Base-by-base conservation (phyloP, 352 stramenopile genomes). In the Globisporangium echinulatum region DNA sequence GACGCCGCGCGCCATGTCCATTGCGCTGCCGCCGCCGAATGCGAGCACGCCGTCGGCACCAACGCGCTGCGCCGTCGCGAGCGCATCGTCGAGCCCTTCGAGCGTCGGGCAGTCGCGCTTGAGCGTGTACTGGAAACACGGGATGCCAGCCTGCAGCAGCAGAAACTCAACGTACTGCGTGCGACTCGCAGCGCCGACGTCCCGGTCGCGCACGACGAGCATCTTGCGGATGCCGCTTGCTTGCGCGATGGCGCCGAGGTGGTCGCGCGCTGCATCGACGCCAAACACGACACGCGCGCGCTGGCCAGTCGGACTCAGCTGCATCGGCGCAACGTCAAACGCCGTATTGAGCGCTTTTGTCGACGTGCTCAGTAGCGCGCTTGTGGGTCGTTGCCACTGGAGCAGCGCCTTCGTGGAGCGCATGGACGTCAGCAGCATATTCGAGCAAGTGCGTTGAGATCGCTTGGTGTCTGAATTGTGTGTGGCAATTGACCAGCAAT, bases 91-190 rank as follows among this genome's bases (percentile, higher is more conserved):
- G 51, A 91, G 72, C 8, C 69, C 69, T 25, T 76, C 60, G 19
- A 86, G 47, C 10, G 82, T 89, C 10, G 82, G 71, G 58, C 82
- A 91, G 54, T 91, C 82, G 14, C 74, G 70, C 63, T 76, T 69
- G 51, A 91, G 57, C 15, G 82, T 91, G 68, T 86, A 85, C 65
- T 89, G 79, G 58, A 91, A 91, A 55, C 75, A 87, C 10, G 82
- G 77, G 7, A 91, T 69, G 3, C 79, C 80, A 38, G 73, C 71
- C 48, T 89, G 79, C 67, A 89, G 75, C 17, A 91, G 61, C 46
- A 91, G 51, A 44, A 82, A 91, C 69, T 91, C 77, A n/a, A 69
- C 71, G 61, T 86, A 89, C 60, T 85, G 77, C 36, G 82, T 75
- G 42, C 79, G 75, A 8, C 67, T 72, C 4, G 79, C 77, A 6